Base-by-base conservation (phyloP, 129 eudicot genomes). In the Centella asiatica region DNA sequence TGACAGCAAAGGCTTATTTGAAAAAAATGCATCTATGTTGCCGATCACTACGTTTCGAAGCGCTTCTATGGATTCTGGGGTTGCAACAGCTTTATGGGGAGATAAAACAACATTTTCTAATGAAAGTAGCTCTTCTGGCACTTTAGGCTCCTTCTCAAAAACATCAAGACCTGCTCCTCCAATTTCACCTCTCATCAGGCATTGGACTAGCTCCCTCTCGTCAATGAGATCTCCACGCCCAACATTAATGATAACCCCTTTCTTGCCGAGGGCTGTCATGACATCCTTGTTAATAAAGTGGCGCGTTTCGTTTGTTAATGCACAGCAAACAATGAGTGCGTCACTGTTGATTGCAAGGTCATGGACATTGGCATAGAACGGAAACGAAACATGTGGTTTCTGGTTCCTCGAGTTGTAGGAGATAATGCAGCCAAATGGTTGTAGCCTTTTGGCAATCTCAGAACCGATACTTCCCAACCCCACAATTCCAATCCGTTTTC, bases 101-200 rank as follows among this genome's bases (percentile, higher is more conserved):
- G 95, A 85, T 76, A 88, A 65, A 61, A 85, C 87, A 69, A 85
- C 95, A 62, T 73, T 85, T 52, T 88, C 90, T 69, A 88, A 56
- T 34, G 31, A 71, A 34, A 72, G 56, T 4, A 88, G 69, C 78
- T 88, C 90, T 49, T 70, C 37, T 1, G 96, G 90, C 15, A 88
- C 90, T 37, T 70, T 33, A 2, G 97, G 96, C 46, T 88, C 96
- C 18, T 85, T 44, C 72, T 88, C 87, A 23, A 32, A 88, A 49
- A 88, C 96, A 75, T 88, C 96, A 26, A 88, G 85, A 39, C 96
- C 95, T 8, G 90, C 94, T 54, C 96, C 96, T 44, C 87, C 76
- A 25, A 88, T 64, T 68, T 85, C 76, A 29, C 87, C 85, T 50
- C 44, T 66, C 57, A 75, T 81, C 80, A 88, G 62, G 12, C 64